Conservation (phyloP, 176 grass and related monocot species). For the Musa troglodytarum region DNA sequence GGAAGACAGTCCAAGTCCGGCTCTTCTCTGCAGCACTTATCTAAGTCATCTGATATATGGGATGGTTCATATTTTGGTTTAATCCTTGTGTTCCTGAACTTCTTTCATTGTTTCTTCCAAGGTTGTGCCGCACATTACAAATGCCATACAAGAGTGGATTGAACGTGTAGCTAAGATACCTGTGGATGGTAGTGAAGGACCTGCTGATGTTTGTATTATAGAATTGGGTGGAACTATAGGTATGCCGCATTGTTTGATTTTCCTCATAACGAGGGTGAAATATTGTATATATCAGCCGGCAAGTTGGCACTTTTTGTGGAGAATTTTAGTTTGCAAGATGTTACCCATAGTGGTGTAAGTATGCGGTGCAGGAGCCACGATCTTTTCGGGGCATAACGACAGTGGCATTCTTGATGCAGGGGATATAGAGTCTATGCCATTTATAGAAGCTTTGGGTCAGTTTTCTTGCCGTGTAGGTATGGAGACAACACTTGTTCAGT, state of each 20-base stretch:
- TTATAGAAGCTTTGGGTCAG: too few species aligned
- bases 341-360: too few species aligned
- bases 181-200: too few species aligned
- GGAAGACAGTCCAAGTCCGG: too few species aligned
- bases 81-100: conserved; percentile 23
- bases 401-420: too few species aligned
- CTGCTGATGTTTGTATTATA: conserved; percentile 47
- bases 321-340: neutral
- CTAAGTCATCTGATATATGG: too few species aligned
- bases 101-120: conserved; percentile 19
- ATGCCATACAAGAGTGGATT: too few species aligned
- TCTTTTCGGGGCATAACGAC: neutral
- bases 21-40: too few species aligned
- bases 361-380: too few species aligned
- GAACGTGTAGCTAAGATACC: too few species aligned
- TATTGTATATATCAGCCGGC: neutral
- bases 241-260: neutral
- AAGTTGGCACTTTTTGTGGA: too few species aligned
- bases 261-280: neutral
- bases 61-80: neutral
- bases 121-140: conserved; percentile 53
- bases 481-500: neutral
- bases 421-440: too few species aligned
- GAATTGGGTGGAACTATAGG: conserved; percentile 59
- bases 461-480: conserved; percentile 35